Percentiles rank a stretch among this genome's conserved stretches.
Evolutionary conservation across 352 stramenopile species (phyloP).

Genomic region (Peronospora farinosa): DNA sequence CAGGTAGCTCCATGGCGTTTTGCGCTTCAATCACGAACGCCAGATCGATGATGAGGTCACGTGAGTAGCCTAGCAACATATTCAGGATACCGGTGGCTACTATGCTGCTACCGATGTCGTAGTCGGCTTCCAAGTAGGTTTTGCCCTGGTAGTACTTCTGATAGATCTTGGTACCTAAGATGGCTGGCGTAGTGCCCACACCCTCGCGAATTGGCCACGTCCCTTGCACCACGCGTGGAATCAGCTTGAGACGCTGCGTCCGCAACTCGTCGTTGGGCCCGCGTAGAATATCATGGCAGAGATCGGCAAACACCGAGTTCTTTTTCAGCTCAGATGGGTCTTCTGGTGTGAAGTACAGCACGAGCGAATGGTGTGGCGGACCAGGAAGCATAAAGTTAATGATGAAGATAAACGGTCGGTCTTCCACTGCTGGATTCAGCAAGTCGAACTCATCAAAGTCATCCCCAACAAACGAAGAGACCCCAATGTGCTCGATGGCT

Average conservation of each 20-base stretch:
- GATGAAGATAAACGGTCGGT: slow-evolving; percentile 57
- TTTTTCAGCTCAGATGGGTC: slow-evolving; percentile 49
- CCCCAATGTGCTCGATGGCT: slow-evolving; percentile 52
- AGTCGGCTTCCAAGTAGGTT: slow-evolving; percentile 71
- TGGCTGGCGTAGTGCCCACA: slow-evolving; percentile 84
- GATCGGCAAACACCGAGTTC: slow-evolving; percentile 61
- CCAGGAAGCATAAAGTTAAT: slow-evolving; percentile 81
- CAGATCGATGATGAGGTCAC: slow-evolving; percentile 73
- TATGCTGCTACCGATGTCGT: slow-evolving; percentile 71
- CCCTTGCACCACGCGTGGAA: slow-evolving; percentile 85
- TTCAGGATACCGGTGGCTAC: slow-evolving; percentile 67
- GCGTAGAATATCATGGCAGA: slow-evolving; percentile 61
- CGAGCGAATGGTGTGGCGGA: slow-evolving; percentile 54
- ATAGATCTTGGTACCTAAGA: slow-evolving; percentile 87
- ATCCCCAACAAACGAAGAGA: slow-evolving; percentile 56
- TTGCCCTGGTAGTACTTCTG: slow-evolving; percentile 66
- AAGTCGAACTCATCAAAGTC: slow-evolving; percentile 25
- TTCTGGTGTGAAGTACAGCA: slow-evolving; percentile 77
- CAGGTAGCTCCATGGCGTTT: slow-evolving; percentile 59
- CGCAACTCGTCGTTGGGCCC: slow-evolving; percentile 59
- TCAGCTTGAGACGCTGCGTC: slow-evolving; percentile 84
- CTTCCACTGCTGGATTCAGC: slow-evolving; percentile 11
- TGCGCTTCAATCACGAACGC: slow-evolving; percentile 79
- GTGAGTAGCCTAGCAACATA: slow-evolving; percentile 58
- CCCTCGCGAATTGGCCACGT: slow-evolving; percentile 85